Evolutionary conservation across 2,329 filamentous ascomycete genomes (phyloP).

Genomic region (Ceratocystis papillata): DNA sequence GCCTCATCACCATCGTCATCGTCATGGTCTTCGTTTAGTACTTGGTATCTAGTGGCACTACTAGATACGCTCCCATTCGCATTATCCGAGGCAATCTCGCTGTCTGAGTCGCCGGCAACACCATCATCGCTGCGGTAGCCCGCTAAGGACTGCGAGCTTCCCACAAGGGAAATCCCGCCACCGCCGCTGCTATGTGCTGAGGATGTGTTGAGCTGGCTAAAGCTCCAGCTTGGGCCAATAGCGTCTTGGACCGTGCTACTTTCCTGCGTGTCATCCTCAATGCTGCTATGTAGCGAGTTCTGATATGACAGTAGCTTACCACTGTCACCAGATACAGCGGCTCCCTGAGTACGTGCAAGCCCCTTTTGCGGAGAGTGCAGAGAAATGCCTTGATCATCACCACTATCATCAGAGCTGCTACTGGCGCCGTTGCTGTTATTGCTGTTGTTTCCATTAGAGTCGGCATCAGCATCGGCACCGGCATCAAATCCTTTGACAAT

Average conservation of each 20-base stretch:
- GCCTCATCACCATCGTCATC: constrained; percentile 22
- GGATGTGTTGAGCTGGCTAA: constrained; percentile 33
- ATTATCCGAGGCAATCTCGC: constrained; percentile 28
- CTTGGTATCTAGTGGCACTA: background rate
- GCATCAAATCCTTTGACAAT: constrained; percentile 55
- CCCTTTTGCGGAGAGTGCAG: constrained; percentile 37
- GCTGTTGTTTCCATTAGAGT: constrained; percentile 55
- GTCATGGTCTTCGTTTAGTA: constrained; percentile 18
- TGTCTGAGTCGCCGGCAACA: constrained; percentile 34
- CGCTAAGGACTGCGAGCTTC: constrained; percentile 28
- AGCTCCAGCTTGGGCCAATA: constrained; percentile 38
- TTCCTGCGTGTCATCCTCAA: constrained; percentile 40
- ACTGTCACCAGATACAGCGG: constrained; percentile 26
- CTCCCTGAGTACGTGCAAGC: background rate
- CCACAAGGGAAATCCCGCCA: constrained; percentile 25
- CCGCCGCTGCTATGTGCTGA: constrained; percentile 17
- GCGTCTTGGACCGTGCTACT: constrained; percentile 28
- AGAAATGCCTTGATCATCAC: constrained; percentile 55
- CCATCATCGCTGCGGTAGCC: constrained; percentile 38
- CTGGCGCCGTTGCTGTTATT: constrained; percentile 34
- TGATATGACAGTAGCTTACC: constrained; percentile 31
- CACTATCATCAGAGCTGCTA: constrained; percentile 41
- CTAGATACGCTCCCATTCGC: constrained; percentile 8
- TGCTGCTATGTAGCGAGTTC: constrained; percentile 34
- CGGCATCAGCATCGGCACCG: constrained; percentile 39